Base-by-base conservation (phyloP, 177 flowering plant species). In the Vitis hybrid region DNA sequence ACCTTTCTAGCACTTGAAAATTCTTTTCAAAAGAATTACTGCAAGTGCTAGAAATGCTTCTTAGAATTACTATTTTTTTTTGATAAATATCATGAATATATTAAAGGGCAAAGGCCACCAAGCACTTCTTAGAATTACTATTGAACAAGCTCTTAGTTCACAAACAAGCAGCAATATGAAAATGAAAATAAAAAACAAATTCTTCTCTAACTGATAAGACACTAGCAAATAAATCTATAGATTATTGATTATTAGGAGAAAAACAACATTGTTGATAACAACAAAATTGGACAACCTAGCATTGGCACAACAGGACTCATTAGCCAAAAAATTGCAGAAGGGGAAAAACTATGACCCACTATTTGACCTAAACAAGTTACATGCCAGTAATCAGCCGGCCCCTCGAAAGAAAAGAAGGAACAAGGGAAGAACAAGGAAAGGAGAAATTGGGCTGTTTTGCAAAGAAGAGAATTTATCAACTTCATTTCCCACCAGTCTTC, bases 401-500 rank as follows among this genome's bases (percentile, higher is more conserved):
- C 13, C 10, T 14, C 9, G 20, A 19, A 28, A 11, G 11, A 52
- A 56, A 56, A 55, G 17, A 12, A 15, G 3, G 51, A 65, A 15
- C 1, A n/a, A 28, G 31, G 31, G 31, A 28, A 3, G 31, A 62
- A 65, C 50, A 13, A 12, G 47, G 9, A 61, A 31, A 62, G 1
- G 65, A 24, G 50, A 15, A 14, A 44, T 11, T 50, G 8, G 14
- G 58, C 13, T 5, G 33, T 3, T 28, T 56, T 11, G 18, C 18
- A 54, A 14, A 4, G 4, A 58, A 47, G 17, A 11, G 7, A 49
- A 9, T 57, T 24, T 7, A 47, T 0, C 4, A 2, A 14, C 49
- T 57, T 83, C 75, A 84, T 75, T 83, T 88, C 22, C 84, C 61
- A 31, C 77, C 38, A 11, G 83, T 59, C 77, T 85, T 94, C 82